Base-by-base conservation (phyloP, 768 basidiomycete genomes). In the Lactarius deliciosus region DNA sequence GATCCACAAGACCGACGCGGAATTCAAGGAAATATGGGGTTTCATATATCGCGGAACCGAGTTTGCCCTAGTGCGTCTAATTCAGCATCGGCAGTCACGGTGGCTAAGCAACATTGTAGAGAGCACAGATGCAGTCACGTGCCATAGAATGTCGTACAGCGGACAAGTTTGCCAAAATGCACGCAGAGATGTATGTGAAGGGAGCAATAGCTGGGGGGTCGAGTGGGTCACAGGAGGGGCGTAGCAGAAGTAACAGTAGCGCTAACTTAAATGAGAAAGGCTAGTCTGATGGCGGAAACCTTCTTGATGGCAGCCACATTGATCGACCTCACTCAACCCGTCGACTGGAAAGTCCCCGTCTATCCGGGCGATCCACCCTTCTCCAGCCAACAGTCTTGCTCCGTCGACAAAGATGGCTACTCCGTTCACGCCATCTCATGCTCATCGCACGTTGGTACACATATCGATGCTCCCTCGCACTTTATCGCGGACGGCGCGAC, bases 291-390 rank as follows among this genome's bases (percentile, higher is more conserved):
- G 28, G 28, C 25, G 16, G 25, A 32, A 34, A 20, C 57, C 36
- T 40, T 18, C 36, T 40, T 18, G 18, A 59, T 63, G 60, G 20
- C 34, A 55, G 32, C 38, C 34, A 65, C 56, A 3, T 18, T 72
- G 41, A 64, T 70, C 55, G 72, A 72, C 66, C 68, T 72, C 41
- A 68, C 71, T 8, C 72, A 72, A 34, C 60, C 53, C 1, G 57
- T 72, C 34, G 57, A 72, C 43, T 13, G 11, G 1, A 50, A 56
- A 16, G 58, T 68, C 59, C 70, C 61, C 2, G 55, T 72, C 53
- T 76, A 75, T 62, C 75, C 75, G 8, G 75, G 75, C 9, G 75
- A 76, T 57, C 75, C 74, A 5, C 63, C 55, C 3, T 76, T 75
- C 64, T 62, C 59, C 10, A 71, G 61, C 41, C 50, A 54, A 30